These are phyloP conservation scores for Cornus florida DNA, from an alignment of 148 eudicot species.

Conservation along the genomic window DNA sequence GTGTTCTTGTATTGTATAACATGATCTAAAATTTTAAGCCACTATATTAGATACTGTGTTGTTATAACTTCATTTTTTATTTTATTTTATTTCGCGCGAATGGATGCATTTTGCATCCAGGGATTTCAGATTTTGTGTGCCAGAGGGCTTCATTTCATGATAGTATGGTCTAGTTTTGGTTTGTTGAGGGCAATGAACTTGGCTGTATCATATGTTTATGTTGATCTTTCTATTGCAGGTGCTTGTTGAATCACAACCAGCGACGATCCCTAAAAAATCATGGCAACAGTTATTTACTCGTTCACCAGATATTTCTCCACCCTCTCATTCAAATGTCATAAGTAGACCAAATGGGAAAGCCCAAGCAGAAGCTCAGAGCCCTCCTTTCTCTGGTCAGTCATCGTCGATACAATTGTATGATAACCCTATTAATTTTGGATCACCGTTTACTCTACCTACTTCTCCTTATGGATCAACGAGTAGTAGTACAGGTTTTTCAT, in stretches of 20 bases:
- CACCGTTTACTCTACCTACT: slow-evolving; percentile 69
- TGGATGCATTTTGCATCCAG: too few species aligned
- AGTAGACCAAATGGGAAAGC: slow-evolving; percentile 68
- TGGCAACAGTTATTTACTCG: slow-evolving; percentile 94
- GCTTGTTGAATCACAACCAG: slow-evolving; percentile 56
- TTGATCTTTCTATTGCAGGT: slow-evolving; percentile 51
- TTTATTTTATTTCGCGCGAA: too few species aligned
- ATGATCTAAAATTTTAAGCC: too few species aligned
- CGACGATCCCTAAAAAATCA: slow-evolving; percentile 67
- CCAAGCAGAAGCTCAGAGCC: slow-evolving; percentile 57
- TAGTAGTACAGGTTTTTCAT: slow-evolving; percentile 45
- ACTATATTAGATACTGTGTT: too few species aligned
- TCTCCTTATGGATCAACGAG: slow-evolving; percentile 48
- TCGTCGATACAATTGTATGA: slow-evolving; percentile 57
- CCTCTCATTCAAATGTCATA: slow-evolving; percentile 64
- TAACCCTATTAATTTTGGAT: slow-evolving; percentile 80
- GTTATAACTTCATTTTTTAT: too few species aligned
- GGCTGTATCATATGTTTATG: slow-evolving; percentile 11
- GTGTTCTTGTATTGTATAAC: too few species aligned
- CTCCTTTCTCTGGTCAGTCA: slow-evolving; percentile 35
- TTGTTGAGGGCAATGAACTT: slow-evolving; percentile 8
- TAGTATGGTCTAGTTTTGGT: background rate
- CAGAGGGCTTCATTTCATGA: background rate
- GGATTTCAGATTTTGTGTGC: background rate
- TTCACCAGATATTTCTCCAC: slow-evolving; percentile 44